Evolutionary conservation across 2,329 filamentous ascomycete species (phyloP).

Genomic region (Teratosphaeria epicoccoides): DNA sequence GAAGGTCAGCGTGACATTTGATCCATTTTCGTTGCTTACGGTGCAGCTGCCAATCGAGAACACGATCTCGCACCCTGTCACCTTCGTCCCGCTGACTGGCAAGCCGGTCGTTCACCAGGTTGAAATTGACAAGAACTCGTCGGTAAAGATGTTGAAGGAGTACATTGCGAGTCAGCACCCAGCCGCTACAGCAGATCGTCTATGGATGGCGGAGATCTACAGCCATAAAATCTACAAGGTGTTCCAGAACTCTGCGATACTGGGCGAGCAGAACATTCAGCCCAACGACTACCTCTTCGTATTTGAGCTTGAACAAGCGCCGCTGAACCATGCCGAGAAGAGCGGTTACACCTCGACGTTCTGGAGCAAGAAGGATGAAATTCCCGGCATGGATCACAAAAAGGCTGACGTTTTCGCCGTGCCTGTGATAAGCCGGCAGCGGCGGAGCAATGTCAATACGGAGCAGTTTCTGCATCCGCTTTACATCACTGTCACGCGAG

Average conservation of each 20-base stretch:
- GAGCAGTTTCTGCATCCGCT: slow-evolving; percentile 27
- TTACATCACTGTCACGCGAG: slow-evolving; percentile 64
- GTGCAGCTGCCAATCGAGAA: slow-evolving; percentile 81
- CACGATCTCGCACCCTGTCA: slow-evolving; percentile 63
- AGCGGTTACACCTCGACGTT: slow-evolving; percentile 36
- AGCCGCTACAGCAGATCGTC: slow-evolving; percentile 43
- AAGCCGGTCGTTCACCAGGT: slow-evolving; percentile 61
- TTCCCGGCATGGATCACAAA: slow-evolving; percentile 48
- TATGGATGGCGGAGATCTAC: slow-evolving; percentile 79
- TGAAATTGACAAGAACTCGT: slow-evolving; percentile 68
- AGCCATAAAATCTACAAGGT: slow-evolving; percentile 77
- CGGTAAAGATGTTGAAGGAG: slow-evolving; percentile 57
- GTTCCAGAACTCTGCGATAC: slow-evolving; percentile 58
- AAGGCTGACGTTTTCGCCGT: slow-evolving; percentile 58
- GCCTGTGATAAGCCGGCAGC: slow-evolving; percentile 52
- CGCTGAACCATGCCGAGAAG: slow-evolving; percentile 62
- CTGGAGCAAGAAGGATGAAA: slow-evolving; percentile 26
- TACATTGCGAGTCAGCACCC: slow-evolving; percentile 44
- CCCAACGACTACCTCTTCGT: slow-evolving; percentile 54
- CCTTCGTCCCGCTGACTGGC: slow-evolving; percentile 66
- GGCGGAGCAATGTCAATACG: slow-evolving; percentile 27
- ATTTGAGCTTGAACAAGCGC: slow-evolving; percentile 66
- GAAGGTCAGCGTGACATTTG: slow-evolving; percentile 97
- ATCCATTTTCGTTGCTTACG: slow-evolving; percentile 91
- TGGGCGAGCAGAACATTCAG: slow-evolving; percentile 61